Percentiles rank a stretch among this genome's conserved stretches.
phyloP scores from a whole-genome alignment of 164 flowering plant species.

The Hamamelis virginiana region DNA sequence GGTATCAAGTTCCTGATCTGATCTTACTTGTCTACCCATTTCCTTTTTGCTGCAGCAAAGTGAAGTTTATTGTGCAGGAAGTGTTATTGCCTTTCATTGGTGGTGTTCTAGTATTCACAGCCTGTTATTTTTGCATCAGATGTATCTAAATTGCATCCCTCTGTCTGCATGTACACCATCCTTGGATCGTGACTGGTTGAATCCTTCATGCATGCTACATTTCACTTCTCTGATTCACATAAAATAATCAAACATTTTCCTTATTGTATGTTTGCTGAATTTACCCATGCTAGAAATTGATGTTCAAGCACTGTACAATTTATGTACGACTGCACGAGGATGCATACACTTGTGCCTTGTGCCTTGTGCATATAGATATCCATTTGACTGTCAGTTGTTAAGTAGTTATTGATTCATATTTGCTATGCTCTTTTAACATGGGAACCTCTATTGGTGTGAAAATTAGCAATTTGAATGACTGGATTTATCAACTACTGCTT shows the following conservation, averaged over 20 bases:
- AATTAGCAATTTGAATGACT: neutral
- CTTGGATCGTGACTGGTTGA: neutral
- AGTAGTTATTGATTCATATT: neutral
- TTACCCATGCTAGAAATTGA: neutral
- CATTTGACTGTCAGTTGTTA: neutral
- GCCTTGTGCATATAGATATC: neutral
- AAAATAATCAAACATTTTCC: neutral
- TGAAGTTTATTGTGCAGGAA: neutral
- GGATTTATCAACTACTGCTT: neutral
- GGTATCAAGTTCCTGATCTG: too few relatives aligned
- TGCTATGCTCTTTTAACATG: constrained; percentile 5
- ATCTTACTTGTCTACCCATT: too few relatives aligned
- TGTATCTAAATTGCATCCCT: neutral
- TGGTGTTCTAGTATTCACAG: neutral
- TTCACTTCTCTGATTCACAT: neutral
- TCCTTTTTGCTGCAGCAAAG: too few relatives aligned
- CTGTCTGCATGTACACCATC: neutral
- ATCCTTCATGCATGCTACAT: neutral
- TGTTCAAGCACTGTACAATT: neutral
- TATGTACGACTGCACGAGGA: neutral
- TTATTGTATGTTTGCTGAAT: neutral
- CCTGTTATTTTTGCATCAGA: neutral
- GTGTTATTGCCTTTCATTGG: neutral
- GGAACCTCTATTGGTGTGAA: neutral
- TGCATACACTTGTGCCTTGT: neutral